These are phyloP conservation scores for Aspergillus campestris DNA, from an alignment of 495 filamentous ascomycete species.

Conservation along the genomic window DNA sequence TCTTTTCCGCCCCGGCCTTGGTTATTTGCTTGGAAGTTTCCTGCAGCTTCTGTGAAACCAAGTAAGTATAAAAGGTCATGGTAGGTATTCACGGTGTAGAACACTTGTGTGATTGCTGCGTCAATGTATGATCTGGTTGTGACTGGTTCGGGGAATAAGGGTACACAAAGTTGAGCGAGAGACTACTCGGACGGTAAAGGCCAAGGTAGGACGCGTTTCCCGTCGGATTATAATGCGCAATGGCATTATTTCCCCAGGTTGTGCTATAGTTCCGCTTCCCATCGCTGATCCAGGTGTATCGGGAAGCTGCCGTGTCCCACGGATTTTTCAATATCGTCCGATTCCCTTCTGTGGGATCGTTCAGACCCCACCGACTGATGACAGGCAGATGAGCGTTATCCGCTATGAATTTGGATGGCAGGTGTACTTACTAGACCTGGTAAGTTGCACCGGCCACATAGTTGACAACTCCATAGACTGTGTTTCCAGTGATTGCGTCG, in stretches of 20 bases:
- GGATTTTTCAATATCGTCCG: slow-evolving; percentile 3
- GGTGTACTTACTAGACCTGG: slow-evolving; percentile 6
- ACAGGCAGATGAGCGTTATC: background rate
- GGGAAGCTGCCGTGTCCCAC: slow-evolving; percentile 1
- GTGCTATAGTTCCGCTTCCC: slow-evolving; percentile 1
- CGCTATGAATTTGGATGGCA: background rate
- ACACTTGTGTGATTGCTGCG: slow-evolving; percentile 34
- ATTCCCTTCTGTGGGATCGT: slow-evolving; percentile 6
- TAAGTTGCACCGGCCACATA: slow-evolving; percentile 7
- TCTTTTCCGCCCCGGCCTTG: slow-evolving; percentile 35
- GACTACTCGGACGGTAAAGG: slow-evolving; percentile 2
- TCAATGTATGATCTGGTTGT: slow-evolving; percentile 4
- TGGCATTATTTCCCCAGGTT: slow-evolving; percentile 7
- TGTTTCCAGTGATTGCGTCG: slow-evolving; percentile 1
- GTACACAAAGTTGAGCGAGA: slow-evolving; percentile 1
- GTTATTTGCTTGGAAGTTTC: slow-evolving; percentile 49
- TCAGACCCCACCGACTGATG: slow-evolving; percentile 5
- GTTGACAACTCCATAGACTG: slow-evolving; percentile 5
- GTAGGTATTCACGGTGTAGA: slow-evolving; percentile 46
- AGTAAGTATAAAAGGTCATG: slow-evolving; percentile 46
- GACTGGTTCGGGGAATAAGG: slow-evolving; percentile 1
- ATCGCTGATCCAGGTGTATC: slow-evolving; percentile 8
- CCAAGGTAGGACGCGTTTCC: background rate
- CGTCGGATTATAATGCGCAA: slow-evolving; percentile 5
- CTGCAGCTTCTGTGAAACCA: slow-evolving; percentile 45